Evolutionary conservation across 495 filamentous ascomycete species (phyloP).

Genomic region (Xylaria palmicola): DNA sequence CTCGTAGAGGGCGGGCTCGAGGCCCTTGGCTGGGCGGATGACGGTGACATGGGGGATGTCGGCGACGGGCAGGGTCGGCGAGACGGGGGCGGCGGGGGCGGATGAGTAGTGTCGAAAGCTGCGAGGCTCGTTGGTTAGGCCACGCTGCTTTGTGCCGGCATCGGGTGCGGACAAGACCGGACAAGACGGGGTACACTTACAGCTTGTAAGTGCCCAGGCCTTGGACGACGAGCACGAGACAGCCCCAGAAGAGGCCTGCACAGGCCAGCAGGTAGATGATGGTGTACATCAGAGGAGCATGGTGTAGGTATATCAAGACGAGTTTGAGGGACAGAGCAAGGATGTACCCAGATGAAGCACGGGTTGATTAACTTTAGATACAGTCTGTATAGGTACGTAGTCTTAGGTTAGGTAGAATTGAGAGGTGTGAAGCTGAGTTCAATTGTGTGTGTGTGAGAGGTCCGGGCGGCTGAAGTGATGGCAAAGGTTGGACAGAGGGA

Average conservation of each 20-base stretch:
- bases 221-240: slow-evolving; percentile 48
- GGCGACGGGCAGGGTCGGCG: slow-evolving; percentile 41
- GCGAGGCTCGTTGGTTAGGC: background rate
- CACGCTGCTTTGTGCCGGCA: too few relatives aligned
- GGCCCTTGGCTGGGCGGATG: slow-evolving; percentile 89
- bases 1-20: slow-evolving; percentile 86
- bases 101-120: slow-evolving; percentile 54
- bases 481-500: too few relatives aligned
- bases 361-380: too few relatives aligned
- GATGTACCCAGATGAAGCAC: too few relatives aligned
- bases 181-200: slow-evolving; percentile 45
- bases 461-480: too few relatives aligned
- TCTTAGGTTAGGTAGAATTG: too few relatives aligned
- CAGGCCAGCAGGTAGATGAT: slow-evolving; percentile 42
- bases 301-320: slow-evolving; percentile 7
- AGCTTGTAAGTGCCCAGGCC: slow-evolving; percentile 51
- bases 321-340: too few relatives aligned
- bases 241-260: slow-evolving; percentile 50
- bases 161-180: too few relatives aligned
- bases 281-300: slow-evolving; percentile 34
- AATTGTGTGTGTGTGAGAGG: too few relatives aligned
- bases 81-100: slow-evolving; percentile 41
- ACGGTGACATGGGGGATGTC: slow-evolving; percentile 81
- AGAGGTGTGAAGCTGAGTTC: too few relatives aligned
- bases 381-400: too few relatives aligned